These are phyloP conservation scores for Durotheca rogersii DNA, from an alignment of 495 filamentous ascomycete genomes.

Conservation along the genomic window DNA sequence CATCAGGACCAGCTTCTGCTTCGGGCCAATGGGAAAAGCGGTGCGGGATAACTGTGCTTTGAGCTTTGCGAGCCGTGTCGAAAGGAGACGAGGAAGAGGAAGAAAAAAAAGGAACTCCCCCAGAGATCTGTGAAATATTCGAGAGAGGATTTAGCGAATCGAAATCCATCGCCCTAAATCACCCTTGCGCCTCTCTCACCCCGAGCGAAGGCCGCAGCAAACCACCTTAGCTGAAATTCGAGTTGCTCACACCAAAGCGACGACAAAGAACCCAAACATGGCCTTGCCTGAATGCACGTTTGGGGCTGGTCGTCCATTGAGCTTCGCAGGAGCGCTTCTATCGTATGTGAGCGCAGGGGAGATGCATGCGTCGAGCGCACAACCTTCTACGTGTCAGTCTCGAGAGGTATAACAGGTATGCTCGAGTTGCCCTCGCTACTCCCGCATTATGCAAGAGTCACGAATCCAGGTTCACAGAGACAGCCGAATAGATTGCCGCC, in stretches of 20 bases:
- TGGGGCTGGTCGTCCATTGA: conserved; percentile 29
- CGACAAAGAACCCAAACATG: conserved; percentile 15
- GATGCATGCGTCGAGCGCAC: conserved; percentile 26
- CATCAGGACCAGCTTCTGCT: not conserved
- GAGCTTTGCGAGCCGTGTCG: not conserved
- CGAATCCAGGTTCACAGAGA: conserved; percentile 31
- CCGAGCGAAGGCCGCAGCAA: conserved; percentile 8
- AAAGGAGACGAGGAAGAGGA: conserved; percentile 3
- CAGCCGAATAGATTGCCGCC: conserved; percentile 22
- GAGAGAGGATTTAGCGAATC: conserved; percentile 13
- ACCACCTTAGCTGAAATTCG: conserved; percentile 8
- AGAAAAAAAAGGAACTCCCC: too few species aligned
- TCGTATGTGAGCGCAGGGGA: conserved; percentile 27
- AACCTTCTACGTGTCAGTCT: conserved; percentile 38
- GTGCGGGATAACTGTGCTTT: conserved; percentile 6
- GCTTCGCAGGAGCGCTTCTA: conserved; percentile 25
- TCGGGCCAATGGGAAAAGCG: conserved; percentile 9
- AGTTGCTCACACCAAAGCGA: conserved; percentile 7
- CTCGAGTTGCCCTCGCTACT: conserved; percentile 20
- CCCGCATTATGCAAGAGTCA: conserved; percentile 30
- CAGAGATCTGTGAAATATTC: too few species aligned
- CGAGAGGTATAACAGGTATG: conserved; percentile 24
- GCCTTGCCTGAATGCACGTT: conserved; percentile 23
- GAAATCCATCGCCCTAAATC: conserved; percentile 18
- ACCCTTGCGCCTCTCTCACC: not conserved